Evolutionary conservation across 1,284 basidiomycete genomes (phyloP).

Genomic region (Volvariella volvacea): DNA sequence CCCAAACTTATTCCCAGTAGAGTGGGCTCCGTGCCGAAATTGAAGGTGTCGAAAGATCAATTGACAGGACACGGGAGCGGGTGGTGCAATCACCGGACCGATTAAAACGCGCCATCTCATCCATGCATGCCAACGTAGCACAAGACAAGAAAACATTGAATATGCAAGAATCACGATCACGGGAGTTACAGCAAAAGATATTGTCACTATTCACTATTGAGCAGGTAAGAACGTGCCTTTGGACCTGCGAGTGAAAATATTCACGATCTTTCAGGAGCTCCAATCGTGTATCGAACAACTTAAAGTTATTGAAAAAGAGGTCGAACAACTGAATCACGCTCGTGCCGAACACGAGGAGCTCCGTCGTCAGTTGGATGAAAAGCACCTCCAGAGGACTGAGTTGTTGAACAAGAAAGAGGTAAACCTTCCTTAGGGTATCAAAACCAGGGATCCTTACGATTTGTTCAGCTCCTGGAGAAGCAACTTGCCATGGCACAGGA

Average conservation of each 20-base stretch:
- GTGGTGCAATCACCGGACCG: constrained; percentile 87
- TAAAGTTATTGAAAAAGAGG: constrained; percentile 66
- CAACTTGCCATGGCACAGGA: constrained; percentile 73
- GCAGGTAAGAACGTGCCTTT: constrained; percentile 47
- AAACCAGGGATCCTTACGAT: not conserved
- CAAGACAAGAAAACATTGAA: constrained; percentile 58
- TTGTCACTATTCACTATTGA: constrained; percentile 68
- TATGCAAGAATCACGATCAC: constrained; percentile 60
- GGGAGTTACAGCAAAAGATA: constrained; percentile 73
- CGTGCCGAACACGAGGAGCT: constrained; percentile 61
- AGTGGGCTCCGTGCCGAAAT: constrained; percentile 8
- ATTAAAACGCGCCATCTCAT: constrained; percentile 70
- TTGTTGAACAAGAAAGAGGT: constrained; percentile 64
- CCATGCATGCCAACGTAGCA: constrained; percentile 56
- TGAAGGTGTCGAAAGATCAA: constrained; percentile 51
- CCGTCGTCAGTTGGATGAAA: constrained; percentile 60
- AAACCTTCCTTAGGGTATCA: not conserved
- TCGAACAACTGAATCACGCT: constrained; percentile 49
- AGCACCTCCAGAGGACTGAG: constrained; percentile 66
- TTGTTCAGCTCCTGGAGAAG: constrained; percentile 58
- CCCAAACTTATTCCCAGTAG: too few species aligned
- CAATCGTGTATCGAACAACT: constrained; percentile 63
- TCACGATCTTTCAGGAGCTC: constrained; percentile 43
- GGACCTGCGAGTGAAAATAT: not conserved
- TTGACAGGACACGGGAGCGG: constrained; percentile 56